These are phyloP conservation scores for Phialocephala subalpina DNA, from an alignment of 2,329 filamentous ascomycete species.

Conservation along the genomic window DNA sequence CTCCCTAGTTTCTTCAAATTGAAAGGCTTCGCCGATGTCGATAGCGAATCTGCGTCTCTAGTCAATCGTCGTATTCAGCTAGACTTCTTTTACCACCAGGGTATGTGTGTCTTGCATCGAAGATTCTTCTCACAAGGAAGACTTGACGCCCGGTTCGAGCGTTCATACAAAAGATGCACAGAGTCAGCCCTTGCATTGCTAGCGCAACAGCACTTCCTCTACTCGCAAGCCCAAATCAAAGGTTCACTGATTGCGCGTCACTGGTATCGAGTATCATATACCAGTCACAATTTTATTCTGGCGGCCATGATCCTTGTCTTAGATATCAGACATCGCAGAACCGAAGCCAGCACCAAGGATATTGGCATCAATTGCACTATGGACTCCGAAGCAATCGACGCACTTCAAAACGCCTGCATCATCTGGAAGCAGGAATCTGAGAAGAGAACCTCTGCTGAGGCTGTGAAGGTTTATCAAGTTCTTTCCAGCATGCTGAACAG, in stretches of 20 bases:
- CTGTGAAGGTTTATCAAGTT: slow-evolving; percentile 30
- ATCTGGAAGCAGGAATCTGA: slow-evolving; percentile 28
- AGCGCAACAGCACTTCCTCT: slow-evolving; percentile 31
- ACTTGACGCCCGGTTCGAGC: slow-evolving; percentile 20
- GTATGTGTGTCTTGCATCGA: slow-evolving; percentile 32
- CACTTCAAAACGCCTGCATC: slow-evolving; percentile 25
- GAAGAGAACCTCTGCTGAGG: slow-evolving; percentile 23
- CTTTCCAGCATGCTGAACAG: slow-evolving; percentile 30
- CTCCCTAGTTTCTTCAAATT: slow-evolving; percentile 82
- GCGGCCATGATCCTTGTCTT: slow-evolving; percentile 34
- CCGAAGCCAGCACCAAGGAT: slow-evolving; percentile 7
- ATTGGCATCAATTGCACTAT: slow-evolving; percentile 7
- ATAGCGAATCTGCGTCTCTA: slow-evolving; percentile 77
- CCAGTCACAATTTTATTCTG: slow-evolving; percentile 40
- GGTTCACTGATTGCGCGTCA: slow-evolving; percentile 12
- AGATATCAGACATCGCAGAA: slow-evolving; percentile 30
- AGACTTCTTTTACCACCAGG: slow-evolving; percentile 31
- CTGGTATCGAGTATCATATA: slow-evolving; percentile 38
- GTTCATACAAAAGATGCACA: slow-evolving; percentile 37
- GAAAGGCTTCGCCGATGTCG: slow-evolving; percentile 70
- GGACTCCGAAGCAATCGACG: slow-evolving; percentile 7
- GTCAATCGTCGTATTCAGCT: slow-evolving; percentile 85
- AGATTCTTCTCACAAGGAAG: slow-evolving; percentile 31
- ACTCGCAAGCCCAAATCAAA: slow-evolving; percentile 20
- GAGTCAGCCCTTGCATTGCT: slow-evolving; percentile 39